A percentile compares a stretch with the other conserved stretches of the same genome.
phyloP scores from a whole-genome alignment of 2,329 filamentous ascomycete genomes.

The Acephala macrosclerotiorum region DNA sequence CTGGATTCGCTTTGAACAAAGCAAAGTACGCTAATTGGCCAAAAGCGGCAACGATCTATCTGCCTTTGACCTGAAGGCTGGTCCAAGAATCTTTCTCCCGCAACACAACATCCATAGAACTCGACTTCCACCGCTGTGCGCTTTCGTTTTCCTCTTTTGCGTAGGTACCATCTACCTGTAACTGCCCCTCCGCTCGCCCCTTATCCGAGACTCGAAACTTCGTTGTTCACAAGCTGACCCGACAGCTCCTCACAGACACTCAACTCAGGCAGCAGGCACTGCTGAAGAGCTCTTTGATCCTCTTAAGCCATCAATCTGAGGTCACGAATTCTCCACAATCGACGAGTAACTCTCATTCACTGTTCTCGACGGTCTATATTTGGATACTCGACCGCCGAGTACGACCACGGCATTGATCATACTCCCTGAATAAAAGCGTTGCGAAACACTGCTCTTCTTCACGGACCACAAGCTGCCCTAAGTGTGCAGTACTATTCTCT shows the following conservation, averaged over 20 bases:
- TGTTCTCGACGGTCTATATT: slow-evolving; percentile 35
- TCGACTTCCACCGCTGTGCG: slow-evolving; percentile 25
- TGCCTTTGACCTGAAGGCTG: neutral
- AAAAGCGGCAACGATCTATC: neutral
- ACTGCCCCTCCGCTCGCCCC: neutral
- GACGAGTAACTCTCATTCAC: slow-evolving; percentile 39
- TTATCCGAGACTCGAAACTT: slow-evolving; percentile 3
- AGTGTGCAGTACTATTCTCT: slow-evolving; percentile 28
- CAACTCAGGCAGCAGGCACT: slow-evolving; percentile 29
- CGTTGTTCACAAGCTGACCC: slow-evolving; percentile 2
- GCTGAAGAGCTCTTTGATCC: slow-evolving; percentile 15
- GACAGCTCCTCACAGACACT: neutral
- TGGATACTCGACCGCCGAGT: slow-evolving; percentile 24
- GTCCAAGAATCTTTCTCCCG: neutral
- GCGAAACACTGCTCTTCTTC: slow-evolving; percentile 47
- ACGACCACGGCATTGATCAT: slow-evolving; percentile 34
- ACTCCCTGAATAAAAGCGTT: slow-evolving; percentile 39
- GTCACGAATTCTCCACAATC: slow-evolving; percentile 29
- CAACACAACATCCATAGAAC: slow-evolving; percentile 11
- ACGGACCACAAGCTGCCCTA: slow-evolving; percentile 46
- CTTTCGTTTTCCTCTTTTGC: slow-evolving; percentile 29
- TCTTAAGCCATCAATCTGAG: neutral
- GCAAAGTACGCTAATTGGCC: neutral
- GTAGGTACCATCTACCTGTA: slow-evolving; percentile 20
- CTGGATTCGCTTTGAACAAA: neutral